Conservation (phyloP, 208 protist genomes). For the Porcisia hertigi region DNA sequence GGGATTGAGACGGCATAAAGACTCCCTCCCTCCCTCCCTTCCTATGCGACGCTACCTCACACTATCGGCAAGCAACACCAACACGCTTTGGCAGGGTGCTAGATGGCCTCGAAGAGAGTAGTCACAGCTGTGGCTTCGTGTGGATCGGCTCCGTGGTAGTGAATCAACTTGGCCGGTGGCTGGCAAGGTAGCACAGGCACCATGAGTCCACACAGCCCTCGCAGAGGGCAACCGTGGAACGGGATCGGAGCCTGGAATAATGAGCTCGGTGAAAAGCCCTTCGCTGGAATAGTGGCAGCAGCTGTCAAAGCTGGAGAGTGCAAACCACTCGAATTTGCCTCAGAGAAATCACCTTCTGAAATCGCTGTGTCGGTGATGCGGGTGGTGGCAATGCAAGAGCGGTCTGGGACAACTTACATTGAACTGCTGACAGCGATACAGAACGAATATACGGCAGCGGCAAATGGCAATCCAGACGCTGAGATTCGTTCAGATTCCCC, state of each 20-base stretch:
- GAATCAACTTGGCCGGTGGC: neutral
- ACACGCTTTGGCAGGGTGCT: conserved; percentile 11
- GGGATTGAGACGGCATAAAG: no score
- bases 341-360: no score
- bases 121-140: conserved; percentile 8
- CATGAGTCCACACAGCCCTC: neutral
- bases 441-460: neutral
- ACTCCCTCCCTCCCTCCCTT: neutral
- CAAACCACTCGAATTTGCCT: neutral
- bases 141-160: conserved; percentile 7
- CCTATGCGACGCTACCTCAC: neutral
- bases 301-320: neutral
- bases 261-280: neutral
- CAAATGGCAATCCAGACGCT: neutral
- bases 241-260: neutral
- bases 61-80: conserved; percentile 2
- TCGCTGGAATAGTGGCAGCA: neutral
- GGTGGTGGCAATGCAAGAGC: neutral
- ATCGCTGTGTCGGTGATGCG: neutral
- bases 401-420: neutral
- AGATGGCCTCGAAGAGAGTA: conserved; percentile 14
- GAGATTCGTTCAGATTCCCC: neutral
- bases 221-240: neutral
- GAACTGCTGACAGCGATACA: neutral
- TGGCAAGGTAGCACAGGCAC: conserved; percentile 13